Evolutionary conservation across 192 early-diverging fungal genomes (phyloP).

Genomic region (Endogone sp.): DNA sequence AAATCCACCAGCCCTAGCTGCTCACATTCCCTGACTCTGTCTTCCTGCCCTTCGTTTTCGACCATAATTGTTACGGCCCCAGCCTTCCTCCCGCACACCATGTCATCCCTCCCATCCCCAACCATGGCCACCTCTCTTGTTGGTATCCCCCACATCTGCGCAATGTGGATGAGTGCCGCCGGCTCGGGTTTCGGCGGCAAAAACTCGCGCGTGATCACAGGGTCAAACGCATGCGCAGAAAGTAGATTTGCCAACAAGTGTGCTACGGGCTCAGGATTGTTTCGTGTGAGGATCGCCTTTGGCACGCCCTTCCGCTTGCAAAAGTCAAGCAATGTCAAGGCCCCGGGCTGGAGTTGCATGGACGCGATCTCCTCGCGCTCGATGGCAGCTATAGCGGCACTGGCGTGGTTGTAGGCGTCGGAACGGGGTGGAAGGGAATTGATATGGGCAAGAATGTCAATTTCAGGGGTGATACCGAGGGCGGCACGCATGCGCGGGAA

Average conservation of each 20-base stretch:
- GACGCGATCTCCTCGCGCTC: background rate
- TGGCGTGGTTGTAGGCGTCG: background rate
- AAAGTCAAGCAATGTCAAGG: background rate
- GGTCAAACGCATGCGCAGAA: conserved; percentile 26
- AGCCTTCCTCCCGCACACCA: conserved; percentile 40
- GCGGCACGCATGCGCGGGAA: background rate
- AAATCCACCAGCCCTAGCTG: background rate
- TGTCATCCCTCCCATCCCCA: conserved; percentile 45
- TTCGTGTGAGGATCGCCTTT: conserved; percentile 44
- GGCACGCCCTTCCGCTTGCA: background rate
- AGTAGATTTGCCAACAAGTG: conserved; percentile 41
- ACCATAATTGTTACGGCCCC: conserved; percentile 39
- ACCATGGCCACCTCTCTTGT: conserved; percentile 46
- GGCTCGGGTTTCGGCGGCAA: conserved; percentile 43
- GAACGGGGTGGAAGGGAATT: background rate
- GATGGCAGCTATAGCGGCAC: background rate
- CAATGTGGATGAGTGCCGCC: conserved; percentile 33
- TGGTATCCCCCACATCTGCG: conserved; percentile 32
- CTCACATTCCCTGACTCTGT: background rate
- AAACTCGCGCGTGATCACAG: conserved; percentile 40
- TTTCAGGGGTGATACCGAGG: background rate
- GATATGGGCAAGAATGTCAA: background rate
- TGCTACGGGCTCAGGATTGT: conserved; percentile 33
- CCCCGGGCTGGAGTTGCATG: conserved; percentile 10
- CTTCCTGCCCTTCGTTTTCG: conserved; percentile 18